Conservation (phyloP, 2,329 filamentous ascomycete genomes). For the Elsinoe australis region DNA sequence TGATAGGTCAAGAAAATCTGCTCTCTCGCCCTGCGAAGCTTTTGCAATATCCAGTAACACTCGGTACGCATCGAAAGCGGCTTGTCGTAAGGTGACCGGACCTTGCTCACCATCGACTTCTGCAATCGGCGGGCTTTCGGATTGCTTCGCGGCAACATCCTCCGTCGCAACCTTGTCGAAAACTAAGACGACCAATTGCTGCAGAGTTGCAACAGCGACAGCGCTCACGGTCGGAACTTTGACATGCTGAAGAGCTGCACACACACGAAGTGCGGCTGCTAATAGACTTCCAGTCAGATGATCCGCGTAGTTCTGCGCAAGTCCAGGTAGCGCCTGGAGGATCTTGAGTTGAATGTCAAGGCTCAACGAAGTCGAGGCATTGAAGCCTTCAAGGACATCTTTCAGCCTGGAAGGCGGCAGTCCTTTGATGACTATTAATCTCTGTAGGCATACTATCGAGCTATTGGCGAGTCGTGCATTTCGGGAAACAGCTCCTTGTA, state of each 20-base stretch:
- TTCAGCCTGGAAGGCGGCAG: constrained; percentile 71
- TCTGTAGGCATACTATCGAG: constrained; percentile 80
- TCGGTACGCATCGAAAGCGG: constrained; percentile 77
- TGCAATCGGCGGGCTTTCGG: constrained; percentile 47
- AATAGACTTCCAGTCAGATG: constrained; percentile 76
- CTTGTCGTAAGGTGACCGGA: constrained; percentile 58
- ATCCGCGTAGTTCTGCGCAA: constrained; percentile 81
- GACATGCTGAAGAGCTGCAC: constrained; percentile 80
- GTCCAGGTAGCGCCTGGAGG: constrained; percentile 77
- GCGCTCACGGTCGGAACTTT: constrained; percentile 93
- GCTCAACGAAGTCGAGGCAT: constrained; percentile 64
- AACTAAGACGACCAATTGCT: constrained; percentile 84
- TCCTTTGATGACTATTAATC: constrained; percentile 73
- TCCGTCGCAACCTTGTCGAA: constrained; percentile 85
- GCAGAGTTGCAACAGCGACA: constrained; percentile 90
- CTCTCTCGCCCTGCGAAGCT: constrained; percentile 73
- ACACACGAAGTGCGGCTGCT: constrained; percentile 77
- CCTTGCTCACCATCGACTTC: constrained; percentile 62
- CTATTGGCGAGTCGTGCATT: constrained; percentile 86
- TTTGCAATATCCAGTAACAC: constrained; percentile 88
- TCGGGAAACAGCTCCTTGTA: constrained; percentile 83
- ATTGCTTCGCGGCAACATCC: constrained; percentile 55
- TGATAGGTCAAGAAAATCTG: constrained; percentile 73
- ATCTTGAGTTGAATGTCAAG: constrained; percentile 95
- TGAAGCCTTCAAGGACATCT: constrained; percentile 80